These are phyloP conservation scores for Haberlea rhodopensis DNA, from an alignment of 257 asterid species.

Conservation along the genomic window DNA sequence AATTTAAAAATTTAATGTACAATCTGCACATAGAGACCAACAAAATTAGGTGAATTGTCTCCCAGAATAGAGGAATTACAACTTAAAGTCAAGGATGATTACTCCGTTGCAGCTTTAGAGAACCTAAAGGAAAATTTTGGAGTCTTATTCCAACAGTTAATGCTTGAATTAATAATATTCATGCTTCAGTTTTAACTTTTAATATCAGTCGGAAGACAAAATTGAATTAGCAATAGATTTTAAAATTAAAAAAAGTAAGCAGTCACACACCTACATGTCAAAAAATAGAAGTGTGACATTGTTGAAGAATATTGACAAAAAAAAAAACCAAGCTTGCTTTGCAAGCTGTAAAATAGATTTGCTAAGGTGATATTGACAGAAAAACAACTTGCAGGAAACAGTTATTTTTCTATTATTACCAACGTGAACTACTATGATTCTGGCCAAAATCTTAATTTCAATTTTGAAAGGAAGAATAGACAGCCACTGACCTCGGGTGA, in stretches of 20 bases:
- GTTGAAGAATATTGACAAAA: neutral
- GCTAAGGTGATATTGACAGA: too few species aligned
- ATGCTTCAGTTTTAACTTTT: too few species aligned
- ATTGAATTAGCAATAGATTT: too few species aligned
- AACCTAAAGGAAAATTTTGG: too few species aligned
- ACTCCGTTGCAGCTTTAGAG: neutral
- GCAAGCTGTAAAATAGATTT: too few species aligned
- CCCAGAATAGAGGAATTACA: neutral
- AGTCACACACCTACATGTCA: too few species aligned
- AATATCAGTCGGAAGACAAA: too few species aligned
- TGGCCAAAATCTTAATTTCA: slow-evolving; percentile 14
- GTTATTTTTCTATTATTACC: neutral
- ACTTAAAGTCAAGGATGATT: neutral
- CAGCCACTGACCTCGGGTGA: slow-evolving; percentile 74
- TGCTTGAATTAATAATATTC: too few species aligned
- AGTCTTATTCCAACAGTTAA: too few species aligned
- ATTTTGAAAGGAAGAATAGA: slow-evolving; percentile 7
- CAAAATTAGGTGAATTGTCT: neutral
- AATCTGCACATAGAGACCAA: neutral
- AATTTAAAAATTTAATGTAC: neutral
- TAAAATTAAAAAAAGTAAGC: neutral
- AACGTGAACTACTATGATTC: slow-evolving; percentile 1
- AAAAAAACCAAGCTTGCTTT: too few species aligned
- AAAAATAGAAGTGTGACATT: neutral
- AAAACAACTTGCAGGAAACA: neutral